A percentile compares a stretch with the other conserved stretches of the same genome.
Conservation (phyloP, 1,139 yeast species). For the Candida freyschussii region DNA sequence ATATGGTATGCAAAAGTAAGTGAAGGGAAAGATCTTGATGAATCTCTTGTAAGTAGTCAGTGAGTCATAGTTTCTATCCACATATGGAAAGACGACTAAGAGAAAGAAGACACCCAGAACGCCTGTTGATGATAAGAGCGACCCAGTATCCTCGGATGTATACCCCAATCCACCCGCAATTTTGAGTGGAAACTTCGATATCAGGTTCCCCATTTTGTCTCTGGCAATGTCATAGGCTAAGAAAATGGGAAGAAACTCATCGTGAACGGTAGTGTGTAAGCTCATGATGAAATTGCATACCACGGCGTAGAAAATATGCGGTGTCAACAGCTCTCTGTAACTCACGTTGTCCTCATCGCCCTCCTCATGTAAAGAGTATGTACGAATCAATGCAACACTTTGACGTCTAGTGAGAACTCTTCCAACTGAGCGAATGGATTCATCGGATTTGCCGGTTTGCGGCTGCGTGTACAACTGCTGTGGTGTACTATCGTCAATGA, state of each 20-base stretch:
- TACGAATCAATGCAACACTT: constrained; percentile 37
- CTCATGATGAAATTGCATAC: constrained; percentile 40
- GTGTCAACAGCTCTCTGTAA: constrained; percentile 11
- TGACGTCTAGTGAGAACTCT: constrained; percentile 34
- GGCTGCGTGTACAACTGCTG: constrained; percentile 10
- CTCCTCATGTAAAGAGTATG: constrained; percentile 34
- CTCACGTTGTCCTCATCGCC: constrained; percentile 28
- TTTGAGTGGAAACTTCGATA: constrained; percentile 41
- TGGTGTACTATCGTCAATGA: constrained; percentile 1
- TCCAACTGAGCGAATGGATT: constrained; percentile 28
- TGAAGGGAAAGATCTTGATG: constrained; percentile 40
- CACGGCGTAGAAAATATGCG: constrained; percentile 33
- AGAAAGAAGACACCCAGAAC: constrained; percentile 49
- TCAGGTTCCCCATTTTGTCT: constrained; percentile 20
- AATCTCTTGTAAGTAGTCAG: constrained; percentile 40
- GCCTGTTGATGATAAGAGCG: constrained; percentile 51
- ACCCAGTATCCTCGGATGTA: constrained; percentile 46
- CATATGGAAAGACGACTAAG: constrained; percentile 46
- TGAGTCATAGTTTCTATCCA: constrained; percentile 49
- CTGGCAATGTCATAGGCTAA: constrained; percentile 42
- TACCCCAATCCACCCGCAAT: constrained; percentile 49
- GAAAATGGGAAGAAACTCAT: constrained; percentile 56
- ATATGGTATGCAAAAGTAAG: constrained; percentile 48
- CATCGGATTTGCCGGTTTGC: constrained; percentile 20
- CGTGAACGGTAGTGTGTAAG: constrained; percentile 45